These are phyloP conservation scores for Trichophyton verrucosum DNA, from an alignment of 2,329 filamentous ascomycete genomes.

Conservation along the genomic window DNA sequence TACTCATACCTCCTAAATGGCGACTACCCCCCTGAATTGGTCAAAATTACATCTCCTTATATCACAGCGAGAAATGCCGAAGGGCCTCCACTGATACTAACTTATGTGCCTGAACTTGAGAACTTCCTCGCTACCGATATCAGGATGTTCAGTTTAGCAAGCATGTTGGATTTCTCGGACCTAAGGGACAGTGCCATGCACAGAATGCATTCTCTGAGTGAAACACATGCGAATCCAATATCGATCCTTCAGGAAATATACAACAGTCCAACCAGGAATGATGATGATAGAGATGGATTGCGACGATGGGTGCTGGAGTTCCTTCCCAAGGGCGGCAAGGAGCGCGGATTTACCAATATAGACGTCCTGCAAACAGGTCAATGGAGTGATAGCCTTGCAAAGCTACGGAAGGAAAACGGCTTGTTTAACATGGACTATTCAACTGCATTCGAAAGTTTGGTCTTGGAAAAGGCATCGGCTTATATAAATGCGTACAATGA, in stretches of 20 bases:
- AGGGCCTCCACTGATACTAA: conserved; percentile 10
- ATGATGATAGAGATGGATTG: conserved; percentile 7
- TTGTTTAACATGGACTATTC: conserved; percentile 9
- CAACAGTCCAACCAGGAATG: not conserved
- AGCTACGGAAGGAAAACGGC: conserved; percentile 2
- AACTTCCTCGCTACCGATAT: conserved; percentile 11
- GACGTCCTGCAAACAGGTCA: conserved; percentile 8
- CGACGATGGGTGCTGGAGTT: conserved; percentile 11
- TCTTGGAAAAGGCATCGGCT: conserved; percentile 7
- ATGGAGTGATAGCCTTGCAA: conserved; percentile 8
- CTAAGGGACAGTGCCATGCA: conserved; percentile 9
- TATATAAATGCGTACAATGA: conserved; percentile 1
- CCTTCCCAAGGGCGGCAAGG: conserved; percentile 4
- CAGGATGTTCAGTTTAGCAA: conserved; percentile 12
- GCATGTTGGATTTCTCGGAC: conserved; percentile 10
- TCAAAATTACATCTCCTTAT: conserved; percentile 7
- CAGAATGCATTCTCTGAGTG: conserved; percentile 9
- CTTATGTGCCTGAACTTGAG: conserved; percentile 2
- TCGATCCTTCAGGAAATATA: conserved; percentile 12
- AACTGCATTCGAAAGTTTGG: conserved; percentile 3
- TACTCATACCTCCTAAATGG: conserved; percentile 11
- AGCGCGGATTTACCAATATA: conserved; percentile 7
- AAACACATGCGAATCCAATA: conserved; percentile 10
- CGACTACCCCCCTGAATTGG: conserved; percentile 11
- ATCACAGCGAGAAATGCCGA: not conserved